These are phyloP conservation scores for Davidsoniella neocaledoniae DNA, from an alignment of 2,329 filamentous ascomycete genomes.

Conservation along the genomic window DNA sequence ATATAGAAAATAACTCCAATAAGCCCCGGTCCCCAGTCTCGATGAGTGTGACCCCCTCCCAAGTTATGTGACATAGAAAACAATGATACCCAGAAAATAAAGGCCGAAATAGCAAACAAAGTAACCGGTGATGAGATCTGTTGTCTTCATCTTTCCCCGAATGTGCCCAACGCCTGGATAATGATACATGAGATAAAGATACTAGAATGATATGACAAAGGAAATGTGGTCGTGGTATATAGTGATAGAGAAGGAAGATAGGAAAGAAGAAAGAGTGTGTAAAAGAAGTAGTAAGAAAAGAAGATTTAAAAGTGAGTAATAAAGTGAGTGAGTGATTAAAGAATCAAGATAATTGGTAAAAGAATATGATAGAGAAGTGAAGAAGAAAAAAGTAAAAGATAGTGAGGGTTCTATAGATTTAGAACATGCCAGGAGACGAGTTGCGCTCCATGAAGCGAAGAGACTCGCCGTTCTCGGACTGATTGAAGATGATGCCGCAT, in stretches of 20 bases:
- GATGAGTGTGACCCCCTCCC: too few species aligned
- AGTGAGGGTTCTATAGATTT: neutral
- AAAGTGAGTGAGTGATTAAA: neutral
- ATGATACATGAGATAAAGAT: neutral
- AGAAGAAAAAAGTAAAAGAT: slow-evolving; percentile 2
- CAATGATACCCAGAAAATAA: too few species aligned
- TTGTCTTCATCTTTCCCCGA: neutral
- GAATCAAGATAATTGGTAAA: neutral
- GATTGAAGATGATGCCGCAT: slow-evolving; percentile 16
- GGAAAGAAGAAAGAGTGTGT: neutral
- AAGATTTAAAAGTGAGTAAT: neutral
- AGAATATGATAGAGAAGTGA: neutral
- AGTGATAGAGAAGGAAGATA: neutral
- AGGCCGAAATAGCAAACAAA: neutral
- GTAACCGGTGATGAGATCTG: neutral
- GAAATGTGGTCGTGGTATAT: slow-evolving; percentile 10
- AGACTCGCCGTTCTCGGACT: slow-evolving; percentile 6
- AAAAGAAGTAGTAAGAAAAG: slow-evolving; percentile 1
- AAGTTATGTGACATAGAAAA: too few species aligned
- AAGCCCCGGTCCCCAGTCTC: too few species aligned
- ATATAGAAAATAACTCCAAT: neutral
- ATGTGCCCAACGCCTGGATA: neutral
- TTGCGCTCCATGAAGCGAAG: slow-evolving; percentile 13
- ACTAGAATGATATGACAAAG: slow-evolving; percentile 3
- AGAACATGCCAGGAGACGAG: slow-evolving; percentile 12